Percentiles rank a stretch among this genome's conserved stretches.
Evolutionary conservation across 2,329 filamentous ascomycete species (phyloP).

Genomic region (Stagonosporopsis tanaceti): DNA sequence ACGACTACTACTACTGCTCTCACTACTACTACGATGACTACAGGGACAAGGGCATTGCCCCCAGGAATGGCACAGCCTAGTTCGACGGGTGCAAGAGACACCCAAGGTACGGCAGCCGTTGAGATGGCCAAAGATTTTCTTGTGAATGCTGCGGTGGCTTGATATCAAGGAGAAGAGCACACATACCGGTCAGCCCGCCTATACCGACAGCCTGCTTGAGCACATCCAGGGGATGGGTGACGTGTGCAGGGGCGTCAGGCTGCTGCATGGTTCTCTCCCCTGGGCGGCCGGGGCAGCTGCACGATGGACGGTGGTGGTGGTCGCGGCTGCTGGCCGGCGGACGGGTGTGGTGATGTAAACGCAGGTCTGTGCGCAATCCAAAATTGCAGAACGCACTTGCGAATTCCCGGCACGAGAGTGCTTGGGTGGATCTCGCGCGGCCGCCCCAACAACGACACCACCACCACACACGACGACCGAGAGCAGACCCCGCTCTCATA

Average conservation of each 20-base stretch:
- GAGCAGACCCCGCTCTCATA: constrained; percentile 42
- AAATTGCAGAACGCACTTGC: constrained; percentile 30
- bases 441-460: constrained; percentile 33
- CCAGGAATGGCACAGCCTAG: too few relatives aligned
- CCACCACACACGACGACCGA: constrained; percentile 33
- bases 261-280: constrained; percentile 27
- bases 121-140: too few relatives aligned
- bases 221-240: constrained; percentile 42
- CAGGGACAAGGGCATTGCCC: too few relatives aligned
- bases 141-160: too few relatives aligned
- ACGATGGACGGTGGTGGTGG: not conserved
- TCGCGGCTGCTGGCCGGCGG: too few relatives aligned
- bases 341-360: constrained; percentile 16
- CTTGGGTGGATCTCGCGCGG: constrained; percentile 28
- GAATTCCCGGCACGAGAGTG: constrained; percentile 22
- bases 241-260: constrained; percentile 30
- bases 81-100: too few relatives aligned
- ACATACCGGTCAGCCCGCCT: constrained; percentile 44
- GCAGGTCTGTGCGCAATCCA: constrained; percentile 24
- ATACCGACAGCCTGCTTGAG: constrained; percentile 34
- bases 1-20: too few relatives aligned
- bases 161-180: not conserved
- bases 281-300: not conserved
- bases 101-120: too few relatives aligned
- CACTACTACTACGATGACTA: too few relatives aligned